These are phyloP conservation scores for Aspergillus piperis DNA, from an alignment of 2,329 filamentous ascomycete species.

Conservation along the genomic window DNA sequence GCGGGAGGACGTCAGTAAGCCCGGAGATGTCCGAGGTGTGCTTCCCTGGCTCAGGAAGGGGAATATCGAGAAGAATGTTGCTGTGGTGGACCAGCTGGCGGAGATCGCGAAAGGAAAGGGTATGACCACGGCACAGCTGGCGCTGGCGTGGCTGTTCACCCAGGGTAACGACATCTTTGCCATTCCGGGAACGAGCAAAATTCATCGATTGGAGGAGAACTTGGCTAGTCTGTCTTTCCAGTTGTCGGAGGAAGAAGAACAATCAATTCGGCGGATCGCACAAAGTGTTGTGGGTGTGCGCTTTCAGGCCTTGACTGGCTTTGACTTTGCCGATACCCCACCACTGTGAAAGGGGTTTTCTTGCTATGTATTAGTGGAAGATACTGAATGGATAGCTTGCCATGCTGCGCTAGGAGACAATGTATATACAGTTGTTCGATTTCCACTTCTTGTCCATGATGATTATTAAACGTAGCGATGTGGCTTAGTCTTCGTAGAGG, in stretches of 20 bases:
- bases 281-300: conserved; percentile 13
- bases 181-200: conserved; percentile 57
- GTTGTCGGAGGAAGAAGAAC: conserved; percentile 20
- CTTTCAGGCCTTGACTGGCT: conserved; percentile 12
- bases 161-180: conserved; percentile 64
- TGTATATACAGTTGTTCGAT: no score
- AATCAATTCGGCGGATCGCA: conserved; percentile 9
- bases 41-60: conserved; percentile 54
- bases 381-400: no score
- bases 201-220: conserved; percentile 51
- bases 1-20: conserved; percentile 37
- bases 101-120: conserved; percentile 56
- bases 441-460: no score
- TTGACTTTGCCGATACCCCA: background rate
- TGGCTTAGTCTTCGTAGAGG: no score
- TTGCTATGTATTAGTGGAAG: no score
- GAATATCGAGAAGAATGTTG: conserved; percentile 59
- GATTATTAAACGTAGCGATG: no score
- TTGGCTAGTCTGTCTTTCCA: conserved; percentile 21
- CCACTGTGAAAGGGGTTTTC: background rate
- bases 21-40: conserved; percentile 49
- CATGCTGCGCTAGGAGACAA: no score
- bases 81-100: conserved; percentile 54
- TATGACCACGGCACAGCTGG: conserved; percentile 58
- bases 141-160: conserved; percentile 63